A percentile compares a stretch with the other conserved stretches of the same genome.
These are phyloP conservation scores for Cenococcum geophilum DNA, from an alignment of 495 filamentous ascomycete genomes.

Conservation along the genomic window DNA sequence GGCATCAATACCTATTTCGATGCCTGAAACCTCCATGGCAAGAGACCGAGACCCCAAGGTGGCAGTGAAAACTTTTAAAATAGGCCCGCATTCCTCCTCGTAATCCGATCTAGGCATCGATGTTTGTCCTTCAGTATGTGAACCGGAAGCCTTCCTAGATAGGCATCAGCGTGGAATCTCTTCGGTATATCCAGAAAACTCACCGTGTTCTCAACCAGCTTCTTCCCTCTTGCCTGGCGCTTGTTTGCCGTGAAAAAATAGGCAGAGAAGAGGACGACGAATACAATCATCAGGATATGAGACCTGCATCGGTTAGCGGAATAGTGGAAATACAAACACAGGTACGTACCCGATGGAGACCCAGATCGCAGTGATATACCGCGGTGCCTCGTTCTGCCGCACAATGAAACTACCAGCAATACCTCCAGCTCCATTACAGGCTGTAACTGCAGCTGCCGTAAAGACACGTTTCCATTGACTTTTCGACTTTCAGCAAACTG, in stretches of 20 bases:
- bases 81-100: too few relatives aligned
- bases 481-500: not conserved
- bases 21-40: too few relatives aligned
- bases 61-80: not conserved
- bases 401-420: conserved; percentile 75
- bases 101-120: not conserved
- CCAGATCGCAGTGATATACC: conserved; percentile 66
- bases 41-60: conserved; percentile 1
- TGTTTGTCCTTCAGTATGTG: not conserved
- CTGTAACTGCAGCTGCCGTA: conserved; percentile 60
- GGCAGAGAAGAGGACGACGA: conserved; percentile 54
- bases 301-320: conserved; percentile 37
- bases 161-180: not conserved
- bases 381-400: conserved; percentile 57
- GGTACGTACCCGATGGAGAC: conserved; percentile 57
- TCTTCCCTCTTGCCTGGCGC: conserved; percentile 44
- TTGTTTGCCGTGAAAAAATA: conserved; percentile 59
- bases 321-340: not conserved
- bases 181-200: not conserved
- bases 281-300: conserved; percentile 59
- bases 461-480: conserved; percentile 73
- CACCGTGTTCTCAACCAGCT: conserved; percentile 51
- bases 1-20: too few relatives aligned
- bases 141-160: conserved; percentile 6
- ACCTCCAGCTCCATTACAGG: conserved; percentile 67